Conservation (phyloP, 2,329 filamentous ascomycete species). For the Colletotrichum neosansevieriae region DNA sequence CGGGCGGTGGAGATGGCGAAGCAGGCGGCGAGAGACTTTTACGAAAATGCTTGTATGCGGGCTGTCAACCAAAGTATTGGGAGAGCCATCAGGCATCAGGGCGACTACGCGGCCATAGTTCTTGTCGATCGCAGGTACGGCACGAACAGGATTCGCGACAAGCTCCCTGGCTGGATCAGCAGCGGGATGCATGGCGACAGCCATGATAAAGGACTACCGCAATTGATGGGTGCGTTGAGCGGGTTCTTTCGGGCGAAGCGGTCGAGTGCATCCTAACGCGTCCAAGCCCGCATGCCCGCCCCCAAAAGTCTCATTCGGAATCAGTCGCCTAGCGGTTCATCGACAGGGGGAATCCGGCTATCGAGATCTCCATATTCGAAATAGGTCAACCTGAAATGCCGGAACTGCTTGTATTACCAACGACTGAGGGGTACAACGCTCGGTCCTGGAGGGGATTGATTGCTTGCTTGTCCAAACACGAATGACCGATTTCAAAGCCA, state of each 20-base stretch:
- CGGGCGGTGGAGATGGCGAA: constrained; percentile 57
- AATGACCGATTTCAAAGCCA: too few relatives aligned
- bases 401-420: not conserved
- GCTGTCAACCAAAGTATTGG: constrained; percentile 98
- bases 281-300: constrained; percentile 1
- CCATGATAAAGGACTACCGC: constrained; percentile 64
- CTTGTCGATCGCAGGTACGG: constrained; percentile 85
- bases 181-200: constrained; percentile 70
- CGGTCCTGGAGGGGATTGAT: too few relatives aligned
- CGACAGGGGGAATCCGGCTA: not conserved
- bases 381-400: not conserved
- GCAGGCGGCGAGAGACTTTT: constrained; percentile 79
- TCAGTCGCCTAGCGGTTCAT: not conserved
- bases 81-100: constrained; percentile 86
- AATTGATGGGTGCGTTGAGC: constrained; percentile 69
- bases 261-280: constrained; percentile 42
- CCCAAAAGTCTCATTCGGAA: not conserved
- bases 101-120: constrained; percentile 91
- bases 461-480: too few relatives aligned
- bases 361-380: not conserved
- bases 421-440: too few relatives aligned
- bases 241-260: constrained; percentile 70
- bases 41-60: constrained; percentile 96
- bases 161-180: constrained; percentile 91
- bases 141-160: constrained; percentile 77